These are phyloP conservation scores for Cladobotryum protrusum DNA, from an alignment of 2,329 filamentous ascomycete species.

Conservation along the genomic window DNA sequence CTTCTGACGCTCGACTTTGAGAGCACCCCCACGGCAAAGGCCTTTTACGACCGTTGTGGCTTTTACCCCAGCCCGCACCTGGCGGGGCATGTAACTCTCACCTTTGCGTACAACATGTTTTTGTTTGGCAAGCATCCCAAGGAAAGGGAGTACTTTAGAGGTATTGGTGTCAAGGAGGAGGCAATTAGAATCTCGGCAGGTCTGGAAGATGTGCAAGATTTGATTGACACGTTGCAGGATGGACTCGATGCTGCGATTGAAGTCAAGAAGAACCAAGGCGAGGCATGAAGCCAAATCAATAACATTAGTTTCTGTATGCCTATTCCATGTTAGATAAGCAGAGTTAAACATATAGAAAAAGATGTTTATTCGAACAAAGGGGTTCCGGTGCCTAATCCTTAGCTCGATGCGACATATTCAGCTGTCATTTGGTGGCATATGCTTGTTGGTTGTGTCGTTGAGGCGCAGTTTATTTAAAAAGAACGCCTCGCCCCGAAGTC, in stretches of 20 bases:
- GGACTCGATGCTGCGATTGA: constrained; percentile 13
- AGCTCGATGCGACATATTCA: too few relatives aligned
- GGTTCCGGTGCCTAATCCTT: too few relatives aligned
- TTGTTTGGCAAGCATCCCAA: constrained; percentile 35
- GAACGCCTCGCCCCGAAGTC: too few relatives aligned
- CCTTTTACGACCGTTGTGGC: constrained; percentile 45
- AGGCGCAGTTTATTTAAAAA: too few relatives aligned
- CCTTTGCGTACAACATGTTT: constrained; percentile 41
- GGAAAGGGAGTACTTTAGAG: constrained; percentile 30
- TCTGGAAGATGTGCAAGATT: constrained; percentile 36
- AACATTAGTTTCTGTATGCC: too few relatives aligned
- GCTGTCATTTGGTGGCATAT: too few relatives aligned
- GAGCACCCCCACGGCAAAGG: constrained; percentile 30
- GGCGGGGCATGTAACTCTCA: constrained; percentile 46
- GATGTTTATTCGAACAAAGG: too few relatives aligned
- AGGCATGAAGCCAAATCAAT: background rate
- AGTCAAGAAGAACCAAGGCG: background rate
- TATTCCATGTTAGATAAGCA: too few relatives aligned
- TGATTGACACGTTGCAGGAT: constrained; percentile 32
- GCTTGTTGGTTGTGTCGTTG: too few relatives aligned
- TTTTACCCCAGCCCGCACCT: constrained; percentile 49
- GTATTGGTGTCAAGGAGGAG: constrained; percentile 32
- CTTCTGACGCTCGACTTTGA: constrained; percentile 47
- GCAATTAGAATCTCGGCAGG: constrained; percentile 43
- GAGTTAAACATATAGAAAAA: too few relatives aligned